phyloP scores from a whole-genome alignment of 352 stramenopile species.

The Phytophthora cactorum region DNA sequence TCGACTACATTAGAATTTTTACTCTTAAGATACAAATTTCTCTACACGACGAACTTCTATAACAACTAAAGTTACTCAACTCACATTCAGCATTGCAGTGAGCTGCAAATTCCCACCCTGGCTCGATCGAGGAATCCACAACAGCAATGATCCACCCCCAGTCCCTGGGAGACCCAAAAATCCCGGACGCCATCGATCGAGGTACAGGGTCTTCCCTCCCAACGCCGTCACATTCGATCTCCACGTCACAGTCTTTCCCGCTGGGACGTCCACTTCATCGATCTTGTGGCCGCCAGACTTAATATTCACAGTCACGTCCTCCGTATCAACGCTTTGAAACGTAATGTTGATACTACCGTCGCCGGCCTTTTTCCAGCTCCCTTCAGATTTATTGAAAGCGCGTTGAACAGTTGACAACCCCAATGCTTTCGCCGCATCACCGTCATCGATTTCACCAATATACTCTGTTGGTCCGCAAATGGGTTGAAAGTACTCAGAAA shows the following conservation, averaged over 20 bases:
- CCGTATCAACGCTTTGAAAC: conserved; percentile 32
- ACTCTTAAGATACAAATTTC: background rate
- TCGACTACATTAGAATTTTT: background rate
- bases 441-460: conserved; percentile 45
- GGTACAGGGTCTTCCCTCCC: conserved; percentile 43
- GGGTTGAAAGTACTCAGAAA: conserved; percentile 51
- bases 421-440: conserved; percentile 35
- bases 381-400: conserved; percentile 41
- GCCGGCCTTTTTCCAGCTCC: conserved; percentile 25
- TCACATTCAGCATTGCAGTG: conserved; percentile 25
- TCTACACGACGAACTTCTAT: background rate
- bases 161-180: conserved; percentile 37
- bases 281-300: conserved; percentile 38
- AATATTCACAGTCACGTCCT: conserved; percentile 43
- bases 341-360: conserved; percentile 33
- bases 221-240: conserved; percentile 29
- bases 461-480: conserved; percentile 50
- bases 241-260: conserved; percentile 31
- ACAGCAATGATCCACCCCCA: conserved; percentile 34
- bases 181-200: conserved; percentile 43
- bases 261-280: conserved; percentile 29
- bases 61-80: conserved; percentile 7
- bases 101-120: conserved; percentile 21
- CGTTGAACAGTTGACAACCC: conserved; percentile 40
- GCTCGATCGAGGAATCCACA: conserved; percentile 35